Evolutionary conservation across 257 asterid species (phyloP).

Genomic region (Solanum tarapatanum): DNA sequence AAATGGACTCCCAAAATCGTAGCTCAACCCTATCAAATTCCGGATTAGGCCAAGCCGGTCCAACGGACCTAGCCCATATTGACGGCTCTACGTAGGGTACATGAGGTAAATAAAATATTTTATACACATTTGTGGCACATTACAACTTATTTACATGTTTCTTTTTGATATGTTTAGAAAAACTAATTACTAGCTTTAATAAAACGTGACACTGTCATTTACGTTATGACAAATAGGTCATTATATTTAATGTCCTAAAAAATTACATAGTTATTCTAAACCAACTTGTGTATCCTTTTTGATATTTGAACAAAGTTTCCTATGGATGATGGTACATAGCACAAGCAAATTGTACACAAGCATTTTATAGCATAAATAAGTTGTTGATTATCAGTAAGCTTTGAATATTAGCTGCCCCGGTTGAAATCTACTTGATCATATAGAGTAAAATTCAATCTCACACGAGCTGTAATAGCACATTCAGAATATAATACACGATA

Average conservation of each 20-base stretch:
- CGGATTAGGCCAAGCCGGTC: too few relatives aligned
- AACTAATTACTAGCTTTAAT: background rate
- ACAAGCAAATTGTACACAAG: background rate
- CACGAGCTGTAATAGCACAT: background rate
- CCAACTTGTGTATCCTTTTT: background rate
- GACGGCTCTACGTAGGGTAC: too few relatives aligned
- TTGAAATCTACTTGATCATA: background rate
- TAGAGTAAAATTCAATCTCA: background rate
- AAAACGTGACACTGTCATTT: background rate
- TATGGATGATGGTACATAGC: background rate
- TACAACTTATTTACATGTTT: too few relatives aligned
- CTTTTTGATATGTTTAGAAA: too few relatives aligned
- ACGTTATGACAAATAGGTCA: background rate
- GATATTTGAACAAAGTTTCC: background rate
- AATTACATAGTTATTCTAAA: too few relatives aligned
- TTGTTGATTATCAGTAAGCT: background rate
- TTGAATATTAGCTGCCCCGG: background rate
- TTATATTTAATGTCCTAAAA: background rate
- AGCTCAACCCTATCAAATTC: too few relatives aligned
- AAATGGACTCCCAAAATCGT: too few relatives aligned
- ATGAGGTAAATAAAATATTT: too few relatives aligned
- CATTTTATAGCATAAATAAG: background rate
- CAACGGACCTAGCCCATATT: too few relatives aligned
- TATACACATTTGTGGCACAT: too few relatives aligned
- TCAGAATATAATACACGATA: background rate